Evolutionary conservation across 2,329 filamentous ascomycete species (phyloP).

Genomic region (Colletotrichum kahawae): DNA sequence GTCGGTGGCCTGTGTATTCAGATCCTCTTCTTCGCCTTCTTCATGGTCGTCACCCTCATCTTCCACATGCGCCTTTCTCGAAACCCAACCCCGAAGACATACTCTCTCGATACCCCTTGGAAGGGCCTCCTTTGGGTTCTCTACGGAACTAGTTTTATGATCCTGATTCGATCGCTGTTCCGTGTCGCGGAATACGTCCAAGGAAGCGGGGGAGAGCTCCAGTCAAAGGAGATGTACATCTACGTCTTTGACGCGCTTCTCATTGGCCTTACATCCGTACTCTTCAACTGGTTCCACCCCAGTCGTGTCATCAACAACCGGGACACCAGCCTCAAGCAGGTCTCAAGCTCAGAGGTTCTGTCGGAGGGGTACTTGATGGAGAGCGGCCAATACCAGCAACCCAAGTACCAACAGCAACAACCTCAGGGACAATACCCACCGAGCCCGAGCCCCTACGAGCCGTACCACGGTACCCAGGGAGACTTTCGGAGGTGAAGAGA

Average conservation of each 20-base stretch:
- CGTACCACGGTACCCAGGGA: background rate
- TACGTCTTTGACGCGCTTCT: conserved; percentile 44
- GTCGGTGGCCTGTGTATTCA: conserved; percentile 59
- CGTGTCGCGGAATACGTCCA: conserved; percentile 47
- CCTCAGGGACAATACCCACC: background rate
- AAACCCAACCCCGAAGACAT: conserved; percentile 18
- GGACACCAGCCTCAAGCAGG: background rate
- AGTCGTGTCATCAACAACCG: conserved; percentile 10
- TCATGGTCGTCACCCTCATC: conserved; percentile 50
- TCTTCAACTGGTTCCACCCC: conserved; percentile 25
- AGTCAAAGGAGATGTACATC: conserved; percentile 38
- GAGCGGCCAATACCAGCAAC: conserved; percentile 2
- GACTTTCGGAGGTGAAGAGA: background rate
- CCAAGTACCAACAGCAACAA: background rate
- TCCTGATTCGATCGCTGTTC: conserved; percentile 46
- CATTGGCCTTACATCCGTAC: conserved; percentile 31
- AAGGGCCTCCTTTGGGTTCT: conserved; percentile 32
- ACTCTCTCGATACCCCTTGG: conserved; percentile 30
- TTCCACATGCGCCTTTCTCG: conserved; percentile 45
- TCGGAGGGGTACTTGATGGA: conserved; percentile 9
- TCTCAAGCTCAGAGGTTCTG: conserved; percentile 1
- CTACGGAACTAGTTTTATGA: conserved; percentile 33
- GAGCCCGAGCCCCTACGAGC: background rate
- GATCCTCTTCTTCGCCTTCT: conserved; percentile 60
- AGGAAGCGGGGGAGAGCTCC: conserved; percentile 37